These are phyloP conservation scores for Candida incommunis DNA, from an alignment of 805 yeast genomes.

Conservation along the genomic window DNA sequence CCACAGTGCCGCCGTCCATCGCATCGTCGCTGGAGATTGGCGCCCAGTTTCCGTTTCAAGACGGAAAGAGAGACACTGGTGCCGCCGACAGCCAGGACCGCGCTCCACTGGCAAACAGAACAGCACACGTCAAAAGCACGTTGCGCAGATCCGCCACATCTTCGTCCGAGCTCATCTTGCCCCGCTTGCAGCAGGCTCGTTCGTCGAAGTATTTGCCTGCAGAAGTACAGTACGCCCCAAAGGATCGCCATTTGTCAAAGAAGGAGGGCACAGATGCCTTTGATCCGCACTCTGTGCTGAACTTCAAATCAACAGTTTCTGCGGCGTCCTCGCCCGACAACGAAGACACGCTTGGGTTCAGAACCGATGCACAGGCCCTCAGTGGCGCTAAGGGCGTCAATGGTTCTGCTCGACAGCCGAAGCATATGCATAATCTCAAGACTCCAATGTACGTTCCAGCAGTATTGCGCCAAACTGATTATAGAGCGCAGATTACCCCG, in stretches of 20 bases:
- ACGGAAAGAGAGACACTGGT: slow-evolving; percentile 1
- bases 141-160: background rate
- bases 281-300: background rate
- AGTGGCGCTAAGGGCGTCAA: slow-evolving; percentile 7
- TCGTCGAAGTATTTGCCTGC: background rate
- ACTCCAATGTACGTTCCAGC: slow-evolving; percentile 88
- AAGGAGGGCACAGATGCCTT: background rate
- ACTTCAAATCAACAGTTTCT: slow-evolving; percentile 1
- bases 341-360: background rate
- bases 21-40: slow-evolving; percentile 18
- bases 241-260: background rate
- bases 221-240: background rate
- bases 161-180: background rate
- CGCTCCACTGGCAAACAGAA: background rate
- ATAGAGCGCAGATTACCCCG: slow-evolving; percentile 13
- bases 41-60: slow-evolving; percentile 14
- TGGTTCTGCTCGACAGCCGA: slow-evolving; percentile 29
- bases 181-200: background rate
- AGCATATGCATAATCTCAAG: slow-evolving; percentile 67
- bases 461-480: slow-evolving; percentile 44
- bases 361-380: background rate
- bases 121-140: background rate
- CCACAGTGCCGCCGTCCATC: slow-evolving; percentile 15
- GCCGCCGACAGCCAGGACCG: background rate
- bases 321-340: slow-evolving; percentile 1